These are phyloP conservation scores for Rhododendron kiyosumense DNA, from an alignment of 148 eudicot species.

Conservation along the genomic window DNA sequence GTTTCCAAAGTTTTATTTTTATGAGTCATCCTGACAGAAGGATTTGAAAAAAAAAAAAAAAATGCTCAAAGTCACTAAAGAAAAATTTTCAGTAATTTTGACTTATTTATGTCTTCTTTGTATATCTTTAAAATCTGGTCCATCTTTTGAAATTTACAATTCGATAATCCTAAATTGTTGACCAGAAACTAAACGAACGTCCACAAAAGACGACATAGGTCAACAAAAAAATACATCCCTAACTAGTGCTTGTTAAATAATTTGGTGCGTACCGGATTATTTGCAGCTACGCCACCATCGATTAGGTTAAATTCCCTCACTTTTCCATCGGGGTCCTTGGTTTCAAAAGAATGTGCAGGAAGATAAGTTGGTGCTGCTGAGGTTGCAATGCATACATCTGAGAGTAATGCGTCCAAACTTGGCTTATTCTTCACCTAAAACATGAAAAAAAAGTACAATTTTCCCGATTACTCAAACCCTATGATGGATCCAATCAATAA, in stretches of 20 bases:
- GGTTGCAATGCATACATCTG: constrained; percentile 13
- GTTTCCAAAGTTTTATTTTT: too few species aligned
- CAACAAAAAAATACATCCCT: neutral
- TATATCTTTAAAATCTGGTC: neutral
- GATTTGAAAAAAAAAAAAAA: too few species aligned
- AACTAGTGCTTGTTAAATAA: neutral
- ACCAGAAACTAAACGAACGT: neutral
- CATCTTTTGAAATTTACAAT: too few species aligned
- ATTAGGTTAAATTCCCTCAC: constrained; percentile 6
- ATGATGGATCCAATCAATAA: neutral
- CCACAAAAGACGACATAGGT: neutral
- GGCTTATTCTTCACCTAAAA: constrained; percentile 11
- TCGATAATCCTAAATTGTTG: neutral
- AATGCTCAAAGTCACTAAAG: too few species aligned
- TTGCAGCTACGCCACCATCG: constrained; percentile 13
- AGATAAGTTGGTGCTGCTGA: constrained; percentile 16
- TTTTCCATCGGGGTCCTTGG: neutral
- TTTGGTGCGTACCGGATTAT: constrained; percentile 7
- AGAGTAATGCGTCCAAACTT: neutral
- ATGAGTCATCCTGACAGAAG: too few species aligned
- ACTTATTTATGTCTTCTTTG: neutral
- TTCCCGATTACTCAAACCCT: neutral
- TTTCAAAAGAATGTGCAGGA: constrained; percentile 11
- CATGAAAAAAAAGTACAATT: neutral
- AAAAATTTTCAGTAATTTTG: neutral